Evolutionary conservation across 2,329 filamentous ascomycete genomes (phyloP), one percentile per base, ranked within the genome.

Genomic region (Basipetospora chlamydospora): DNA sequence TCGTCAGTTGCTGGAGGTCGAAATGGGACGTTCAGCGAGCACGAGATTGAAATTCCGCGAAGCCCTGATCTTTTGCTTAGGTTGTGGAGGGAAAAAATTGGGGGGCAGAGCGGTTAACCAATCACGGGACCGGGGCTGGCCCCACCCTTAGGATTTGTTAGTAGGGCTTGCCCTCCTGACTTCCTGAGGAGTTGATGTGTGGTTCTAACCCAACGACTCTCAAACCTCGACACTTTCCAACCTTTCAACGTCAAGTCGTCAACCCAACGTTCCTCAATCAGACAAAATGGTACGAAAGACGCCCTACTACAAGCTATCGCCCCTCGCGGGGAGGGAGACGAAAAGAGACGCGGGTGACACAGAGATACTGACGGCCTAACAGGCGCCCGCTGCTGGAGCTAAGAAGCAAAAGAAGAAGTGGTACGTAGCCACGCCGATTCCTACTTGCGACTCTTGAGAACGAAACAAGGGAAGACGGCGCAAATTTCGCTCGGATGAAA

Each of bases 341-440:
- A 15, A 33, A 22, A 3, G 12, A 12, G 30, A 32, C 18, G 30
- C 10, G 7, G 21, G 6, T 33, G 12, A 12, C 3, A 11, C 10
- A 41, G 44, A 35, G 17, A 36, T 37, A 40, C 45, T 35, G 44
- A 51, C 43, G 38, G 38, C 39, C 31, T 42, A 25, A 39, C 44
- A 61, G 60, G 58, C 58, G 53, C 57, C 59, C 49, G 59, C 60
- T 53, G 56, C 59, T 52, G 59, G 59, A 59, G 59, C 54, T 53
- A 63, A 62, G 58, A 64, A 64, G 57, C 60, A 64, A 56, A 65
- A 64, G 60, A 64, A 64, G 59, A 63, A 65, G 61, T 64, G 61
- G 61, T 47, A 46, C 38, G 45, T 47, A 33, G 26, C 33, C 30
- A 21, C 30, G 29, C 30, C 25, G 22, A 29, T 25, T 15, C 35